Base-by-base conservation (phyloP, 495 filamentous ascomycete species). In the Apodospora peruviana region DNA sequence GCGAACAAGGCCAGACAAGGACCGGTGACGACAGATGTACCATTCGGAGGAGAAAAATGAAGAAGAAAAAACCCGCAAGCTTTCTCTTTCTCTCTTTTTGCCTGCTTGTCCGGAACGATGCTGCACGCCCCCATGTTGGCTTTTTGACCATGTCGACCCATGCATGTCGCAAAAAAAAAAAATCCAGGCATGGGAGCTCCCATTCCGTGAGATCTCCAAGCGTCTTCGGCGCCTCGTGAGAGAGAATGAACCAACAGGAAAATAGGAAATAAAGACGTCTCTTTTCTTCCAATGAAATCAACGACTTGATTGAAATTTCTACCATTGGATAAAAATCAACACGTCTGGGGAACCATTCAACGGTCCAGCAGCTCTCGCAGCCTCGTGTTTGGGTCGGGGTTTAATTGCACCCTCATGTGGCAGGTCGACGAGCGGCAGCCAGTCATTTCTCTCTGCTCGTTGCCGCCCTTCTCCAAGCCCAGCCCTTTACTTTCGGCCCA, bases 271-370 rank as follows among this genome's bases (percentile, higher is more conserved):
- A 39, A 24, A 25, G 14, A 16, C 17, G 8, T 43, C 39, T 11
- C 11, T 46, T 58, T 51, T 45, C 56, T 50, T 35, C 63, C 63
- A 66, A 64, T 64, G 36, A 47, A 34, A 47, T 7, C 12, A 20
- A 19, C 10, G 18, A 41, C 22, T 19, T 23, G 16, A 1, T 8
- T 3, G n/a, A 22, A 29, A 53, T 49, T 39, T 44, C 34, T 37
- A n/a, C 44, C 16, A 64, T 66, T 66, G 63, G 63, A n/a, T 45
- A 27, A 27, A 45, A 58, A 57, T 27, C 24, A 10, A 14, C 18
- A n/a, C 11, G 23, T 22, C 45, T 46, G 20, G 29, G 43, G 44
- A 50, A 23, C 60, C 57, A 59, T 32, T 59, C 34, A 58, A 21
- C 14, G 12, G 27, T n/a, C 23, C 7, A n/a, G 18, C 35, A 22